Base-by-base conservation (phyloP, 495 filamentous ascomycete genomes). In the Talaromyces adpressus region DNA sequence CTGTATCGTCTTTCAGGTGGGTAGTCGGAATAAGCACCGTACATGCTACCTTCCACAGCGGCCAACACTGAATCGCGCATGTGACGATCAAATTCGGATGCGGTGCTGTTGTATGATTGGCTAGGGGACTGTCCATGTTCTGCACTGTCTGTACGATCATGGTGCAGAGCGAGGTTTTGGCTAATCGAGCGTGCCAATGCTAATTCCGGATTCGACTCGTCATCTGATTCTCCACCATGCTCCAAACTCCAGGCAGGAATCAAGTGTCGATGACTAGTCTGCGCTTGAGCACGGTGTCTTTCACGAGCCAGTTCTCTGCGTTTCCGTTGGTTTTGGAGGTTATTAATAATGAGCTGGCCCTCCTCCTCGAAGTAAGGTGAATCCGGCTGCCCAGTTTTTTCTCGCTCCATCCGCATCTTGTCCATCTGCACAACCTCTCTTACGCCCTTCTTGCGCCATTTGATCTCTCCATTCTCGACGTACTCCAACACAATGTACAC, bases 401-500 rank as follows among this genome's bases (percentile, higher is more conserved):
- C 91, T 27, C 86, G 83, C 64, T 93, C 87, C 60, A 91, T 77
- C 25, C 93, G 85, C 23, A 85, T 79, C 60, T 90, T 90, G 73
- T 99, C 95, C 63, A 92, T 86, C 11, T 85, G 78, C 63, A 90
- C 88, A 63, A 97, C 88, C 66, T 91, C 87, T 57, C 86, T 87
- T 5, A 89, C 76, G 3, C 90, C 93, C 70, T 90, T 88, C 70
- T 88, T 92, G 45, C 93, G 85, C 94, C 94, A 99, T 22, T 90
- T 80, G 36, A 99, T 91, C 74, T 99, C 95, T 56, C 94, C 93
- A 23, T 91, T 84, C 70, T 96, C 90, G 64, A 97, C 92, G 73
- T 90, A 93, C 72, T 99, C 94, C 47, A 99, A 79, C 22, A 97
- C 91, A 73, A 99, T 91, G 76, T 99, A 98, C 62, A 99, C 95